Conservation (phyloP, 2,329 filamentous ascomycete species). For the Colletotrichum musicola region DNA sequence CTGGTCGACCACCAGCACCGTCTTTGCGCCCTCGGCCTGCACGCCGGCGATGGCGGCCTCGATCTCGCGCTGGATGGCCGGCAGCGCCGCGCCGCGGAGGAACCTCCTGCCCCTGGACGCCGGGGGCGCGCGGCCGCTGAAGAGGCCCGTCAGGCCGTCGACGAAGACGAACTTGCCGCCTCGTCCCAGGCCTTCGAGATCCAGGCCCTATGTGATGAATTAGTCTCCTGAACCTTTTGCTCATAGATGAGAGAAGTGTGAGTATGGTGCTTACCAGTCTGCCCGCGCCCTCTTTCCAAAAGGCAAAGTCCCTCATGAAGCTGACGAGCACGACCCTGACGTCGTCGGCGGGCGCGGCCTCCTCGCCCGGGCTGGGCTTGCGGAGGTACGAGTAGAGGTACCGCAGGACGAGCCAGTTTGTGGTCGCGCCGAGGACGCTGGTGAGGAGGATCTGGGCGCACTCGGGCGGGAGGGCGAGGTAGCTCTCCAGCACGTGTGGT, state of each 20-base stretch:
- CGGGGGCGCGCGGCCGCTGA: conserved; percentile 43
- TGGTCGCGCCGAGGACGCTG: conserved; percentile 72
- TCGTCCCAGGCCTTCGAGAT: conserved; percentile 71
- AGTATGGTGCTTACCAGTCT: too few species aligned
- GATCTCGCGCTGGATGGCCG: conserved; percentile 55
- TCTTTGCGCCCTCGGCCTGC: conserved; percentile 53
- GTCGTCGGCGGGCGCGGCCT: conserved; percentile 43
- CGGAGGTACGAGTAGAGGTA: conserved; percentile 64
- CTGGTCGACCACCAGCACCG: conserved; percentile 75
- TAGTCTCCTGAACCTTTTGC: background rate
- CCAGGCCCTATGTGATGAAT: conserved; percentile 68
- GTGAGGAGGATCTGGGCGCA: conserved; percentile 76
- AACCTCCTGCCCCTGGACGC: conserved; percentile 37
- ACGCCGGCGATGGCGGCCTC: conserved; percentile 57
- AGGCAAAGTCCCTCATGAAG: conserved; percentile 82
- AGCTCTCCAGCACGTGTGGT: conserved; percentile 74
- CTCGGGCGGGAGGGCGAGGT: conserved; percentile 69
- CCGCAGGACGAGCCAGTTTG: conserved; percentile 75
- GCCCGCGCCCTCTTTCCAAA: conserved; percentile 80
- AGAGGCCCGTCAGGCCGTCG: conserved; percentile 77
- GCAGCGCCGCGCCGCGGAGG: conserved; percentile 49
- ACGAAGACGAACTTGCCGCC: conserved; percentile 77
- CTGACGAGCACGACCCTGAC: conserved; percentile 80
- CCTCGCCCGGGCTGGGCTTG: conserved; percentile 12
- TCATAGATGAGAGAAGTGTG: background rate